Percentiles rank a stretch among this genome's conserved stretches.
Evolutionary conservation across 441 rosid species (phyloP).

Genomic region (Bruguiera hainesii): DNA sequence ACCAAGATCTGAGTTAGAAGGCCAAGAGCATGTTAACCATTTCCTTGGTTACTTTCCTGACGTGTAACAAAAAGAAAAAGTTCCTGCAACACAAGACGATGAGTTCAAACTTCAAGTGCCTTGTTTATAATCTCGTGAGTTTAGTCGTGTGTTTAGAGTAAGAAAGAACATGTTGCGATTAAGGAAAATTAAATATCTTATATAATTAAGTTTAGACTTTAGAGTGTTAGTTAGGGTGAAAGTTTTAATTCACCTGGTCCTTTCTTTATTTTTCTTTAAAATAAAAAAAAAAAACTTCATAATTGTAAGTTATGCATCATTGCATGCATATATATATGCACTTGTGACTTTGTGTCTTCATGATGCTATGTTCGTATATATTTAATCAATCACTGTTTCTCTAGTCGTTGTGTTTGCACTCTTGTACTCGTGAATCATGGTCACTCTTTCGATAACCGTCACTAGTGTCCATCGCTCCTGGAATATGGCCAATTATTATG

Average conservation of each 20-base stretch:
- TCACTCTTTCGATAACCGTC: neutral
- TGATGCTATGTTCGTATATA: neutral
- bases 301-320: conserved; percentile 21
- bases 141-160: neutral
- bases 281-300: neutral
- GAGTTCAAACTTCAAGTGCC: neutral
- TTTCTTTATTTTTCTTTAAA: neutral
- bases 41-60: conserved; percentile 64
- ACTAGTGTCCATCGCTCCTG: neutral
- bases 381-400: conserved; percentile 5
- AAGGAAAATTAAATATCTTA: neutral
- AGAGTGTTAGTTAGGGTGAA: conserved; percentile 3
- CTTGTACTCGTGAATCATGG: neutral
- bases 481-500: conserved; percentile 17
- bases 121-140: neutral
- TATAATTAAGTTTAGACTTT: conserved; percentile 5
- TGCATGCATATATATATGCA: conserved; percentile 11
- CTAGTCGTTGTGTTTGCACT: neutral
- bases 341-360: neutral
- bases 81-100: neutral
- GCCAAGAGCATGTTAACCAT: conserved; percentile 32
- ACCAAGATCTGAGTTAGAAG: conserved; percentile 32
- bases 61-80: conserved; percentile 24
- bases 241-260: conserved; percentile 26
- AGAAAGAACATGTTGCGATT: neutral